phyloP scores from a whole-genome alignment of 805 yeast genomes.

The Ogataea ganodermae region DNA sequence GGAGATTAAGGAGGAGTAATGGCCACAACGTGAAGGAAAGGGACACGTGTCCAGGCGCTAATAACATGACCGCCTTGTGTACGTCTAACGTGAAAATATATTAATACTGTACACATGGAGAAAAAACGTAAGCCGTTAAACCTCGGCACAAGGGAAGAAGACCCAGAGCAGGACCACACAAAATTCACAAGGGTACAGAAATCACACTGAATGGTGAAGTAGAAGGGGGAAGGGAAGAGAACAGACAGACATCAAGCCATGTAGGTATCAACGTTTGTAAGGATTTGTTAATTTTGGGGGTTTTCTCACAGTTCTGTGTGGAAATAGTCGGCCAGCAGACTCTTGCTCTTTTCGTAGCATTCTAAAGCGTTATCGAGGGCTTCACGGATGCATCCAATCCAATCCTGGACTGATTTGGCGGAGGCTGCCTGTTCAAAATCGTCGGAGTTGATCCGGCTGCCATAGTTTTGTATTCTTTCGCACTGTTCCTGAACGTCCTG shows the following conservation, averaged over 20 bases:
- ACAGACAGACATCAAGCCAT: constrained; percentile 1
- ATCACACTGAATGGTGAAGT: background rate
- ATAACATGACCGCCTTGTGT: background rate
- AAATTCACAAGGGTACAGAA: background rate
- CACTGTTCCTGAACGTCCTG: constrained; percentile 81
- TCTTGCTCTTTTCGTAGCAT: constrained; percentile 52
- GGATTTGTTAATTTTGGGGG: background rate
- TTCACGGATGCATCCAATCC: constrained; percentile 48
- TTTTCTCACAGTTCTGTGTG: constrained; percentile 34
- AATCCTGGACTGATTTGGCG: constrained; percentile 36
- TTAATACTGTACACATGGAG: constrained; percentile 8
- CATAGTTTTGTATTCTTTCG: constrained; percentile 91
- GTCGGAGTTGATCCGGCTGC: constrained; percentile 45
- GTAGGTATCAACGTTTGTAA: background rate
- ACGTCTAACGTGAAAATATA: constrained; percentile 4
- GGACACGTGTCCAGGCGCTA: background rate
- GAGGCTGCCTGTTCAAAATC: constrained; percentile 29
- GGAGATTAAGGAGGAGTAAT: background rate
- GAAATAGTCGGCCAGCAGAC: constrained; percentile 54
- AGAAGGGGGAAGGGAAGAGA: background rate
- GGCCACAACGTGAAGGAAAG: background rate
- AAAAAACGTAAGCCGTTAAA: background rate
- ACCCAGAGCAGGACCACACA: constrained; percentile 4
- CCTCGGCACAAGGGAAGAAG: background rate
- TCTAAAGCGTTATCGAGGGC: constrained; percentile 54